Evolutionary conservation across 257 asterid genomes (phyloP).

Genomic region (Vinca minor): DNA sequence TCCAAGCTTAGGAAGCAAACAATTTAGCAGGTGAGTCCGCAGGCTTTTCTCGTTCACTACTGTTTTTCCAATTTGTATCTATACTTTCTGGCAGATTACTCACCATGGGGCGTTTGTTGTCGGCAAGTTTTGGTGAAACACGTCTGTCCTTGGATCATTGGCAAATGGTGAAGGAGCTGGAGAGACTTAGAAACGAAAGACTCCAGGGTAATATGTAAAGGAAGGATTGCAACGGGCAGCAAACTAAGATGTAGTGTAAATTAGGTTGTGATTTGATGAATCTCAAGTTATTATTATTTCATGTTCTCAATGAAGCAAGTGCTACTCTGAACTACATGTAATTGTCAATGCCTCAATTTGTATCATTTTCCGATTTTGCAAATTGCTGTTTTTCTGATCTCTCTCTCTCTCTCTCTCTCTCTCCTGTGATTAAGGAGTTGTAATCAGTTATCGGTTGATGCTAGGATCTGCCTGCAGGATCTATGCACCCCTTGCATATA

Average conservation of each 20-base stretch:
- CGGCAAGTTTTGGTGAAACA: conserved; percentile 69
- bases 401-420: too few relatives aligned
- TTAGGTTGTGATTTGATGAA: neutral
- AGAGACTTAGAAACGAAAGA: conserved; percentile 58
- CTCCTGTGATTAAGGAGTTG: too few relatives aligned
- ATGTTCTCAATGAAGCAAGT: neutral
- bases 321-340: neutral
- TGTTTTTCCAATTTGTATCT: neutral
- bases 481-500: too few relatives aligned
- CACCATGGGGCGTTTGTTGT: conserved; percentile 68
- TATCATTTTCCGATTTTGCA: neutral
- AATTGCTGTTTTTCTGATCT: too few relatives aligned
- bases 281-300: too few relatives aligned
- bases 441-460: too few relatives aligned
- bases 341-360: neutral
- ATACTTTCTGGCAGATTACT: conserved; percentile 53
- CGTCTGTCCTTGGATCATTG: conserved; percentile 65
- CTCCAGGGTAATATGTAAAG: conserved; percentile 25
- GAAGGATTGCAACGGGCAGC: neutral
- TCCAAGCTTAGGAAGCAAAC: conserved; percentile 69
- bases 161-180: conserved; percentile 86
- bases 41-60: neutral
- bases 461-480: too few relatives aligned
- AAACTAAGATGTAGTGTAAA: neutral
- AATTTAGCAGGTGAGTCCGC: conserved; percentile 65